These are phyloP conservation scores for Paraphaeosphaeria sporulosa DNA, from an alignment of 2,329 filamentous ascomycete genomes.

Conservation along the genomic window DNA sequence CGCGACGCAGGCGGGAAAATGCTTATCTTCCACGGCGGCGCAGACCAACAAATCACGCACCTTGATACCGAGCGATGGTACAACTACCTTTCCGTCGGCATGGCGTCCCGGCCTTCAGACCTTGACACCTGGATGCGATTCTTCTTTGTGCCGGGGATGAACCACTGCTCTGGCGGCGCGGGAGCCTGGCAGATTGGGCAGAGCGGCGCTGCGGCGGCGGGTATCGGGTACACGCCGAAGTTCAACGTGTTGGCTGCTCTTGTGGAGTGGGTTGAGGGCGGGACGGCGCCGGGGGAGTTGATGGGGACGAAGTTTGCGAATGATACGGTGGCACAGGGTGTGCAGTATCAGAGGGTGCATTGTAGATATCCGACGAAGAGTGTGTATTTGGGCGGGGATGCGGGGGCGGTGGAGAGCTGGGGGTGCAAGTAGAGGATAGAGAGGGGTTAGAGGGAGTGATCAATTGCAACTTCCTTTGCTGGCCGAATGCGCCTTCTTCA, in stretches of 20 bases:
- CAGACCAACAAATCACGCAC: conserved; percentile 55
- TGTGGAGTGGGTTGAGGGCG: conserved; percentile 32
- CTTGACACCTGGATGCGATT: conserved; percentile 54
- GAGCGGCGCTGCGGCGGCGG: conserved; percentile 24
- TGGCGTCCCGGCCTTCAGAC: conserved; percentile 15
- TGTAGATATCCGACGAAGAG: conserved; percentile 32
- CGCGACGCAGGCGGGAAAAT: conserved; percentile 52
- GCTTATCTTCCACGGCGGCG: conserved; percentile 54
- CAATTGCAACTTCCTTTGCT: no score
- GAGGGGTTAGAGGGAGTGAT: no score
- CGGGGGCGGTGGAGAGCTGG: conserved; percentile 24
- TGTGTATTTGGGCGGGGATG: conserved; percentile 26
- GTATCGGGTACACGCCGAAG: conserved; percentile 24
- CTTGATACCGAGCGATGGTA: conserved; percentile 57
- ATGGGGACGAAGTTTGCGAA: conserved; percentile 23
- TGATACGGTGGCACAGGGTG: conserved; percentile 17
- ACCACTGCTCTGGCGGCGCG: conserved; percentile 57
- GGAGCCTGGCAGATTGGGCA: conserved; percentile 52
- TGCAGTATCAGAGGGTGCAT: conserved; percentile 27
- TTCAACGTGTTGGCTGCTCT: conserved; percentile 34
- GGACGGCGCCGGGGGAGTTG: conserved; percentile 25
- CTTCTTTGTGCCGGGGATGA: conserved; percentile 62
- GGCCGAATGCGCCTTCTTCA: no score
- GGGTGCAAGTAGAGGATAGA: conserved; percentile 14
- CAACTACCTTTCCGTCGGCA: conserved; percentile 44